Evolutionary conservation across 495 filamentous ascomycete genomes (phyloP).

Genomic region (Penicillium salamii): DNA sequence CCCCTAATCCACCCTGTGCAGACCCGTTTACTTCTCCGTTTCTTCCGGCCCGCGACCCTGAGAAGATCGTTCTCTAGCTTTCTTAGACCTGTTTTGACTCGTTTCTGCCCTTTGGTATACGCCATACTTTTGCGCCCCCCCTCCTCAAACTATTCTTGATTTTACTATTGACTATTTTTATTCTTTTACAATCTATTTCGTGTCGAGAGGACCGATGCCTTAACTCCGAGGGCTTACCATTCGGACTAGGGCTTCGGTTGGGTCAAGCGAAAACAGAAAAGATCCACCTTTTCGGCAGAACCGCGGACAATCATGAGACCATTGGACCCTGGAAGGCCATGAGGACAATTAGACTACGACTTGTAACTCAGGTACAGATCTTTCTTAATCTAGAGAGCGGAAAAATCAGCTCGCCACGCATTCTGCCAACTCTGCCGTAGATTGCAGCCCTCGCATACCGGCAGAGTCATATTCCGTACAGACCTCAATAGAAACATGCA

Average conservation of each 20-base stretch:
- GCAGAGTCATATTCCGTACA: too few species aligned
- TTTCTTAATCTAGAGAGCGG: not conserved
- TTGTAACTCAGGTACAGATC: not conserved
- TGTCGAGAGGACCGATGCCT: not conserved
- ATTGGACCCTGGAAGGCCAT: not conserved
- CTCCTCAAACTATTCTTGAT: too few species aligned
- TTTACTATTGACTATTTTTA: not conserved
- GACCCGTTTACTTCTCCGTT: slow-evolving; percentile 29
- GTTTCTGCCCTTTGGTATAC: too few species aligned
- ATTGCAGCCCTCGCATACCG: too few species aligned
- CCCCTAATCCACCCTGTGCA: slow-evolving; percentile 28
- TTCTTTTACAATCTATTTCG: not conserved
- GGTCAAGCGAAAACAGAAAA: slow-evolving; percentile 18
- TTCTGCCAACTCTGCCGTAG: too few species aligned
- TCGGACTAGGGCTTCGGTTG: slow-evolving; percentile 29
- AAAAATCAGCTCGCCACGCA: too few species aligned
- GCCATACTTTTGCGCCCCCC: too few species aligned
- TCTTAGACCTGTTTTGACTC: not conserved
- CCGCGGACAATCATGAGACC: slow-evolving; percentile 16
- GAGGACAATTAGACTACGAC: not conserved
- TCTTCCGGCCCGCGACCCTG: slow-evolving; percentile 25
- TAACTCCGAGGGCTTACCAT: slow-evolving; percentile 13
- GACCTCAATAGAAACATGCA: too few species aligned
- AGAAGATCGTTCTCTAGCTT: slow-evolving; percentile 11
- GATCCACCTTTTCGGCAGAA: slow-evolving; percentile 22